Evolutionary conservation across 176 grass and related monocot species (phyloP).

Genomic region (Bonia amplexicaulis): DNA sequence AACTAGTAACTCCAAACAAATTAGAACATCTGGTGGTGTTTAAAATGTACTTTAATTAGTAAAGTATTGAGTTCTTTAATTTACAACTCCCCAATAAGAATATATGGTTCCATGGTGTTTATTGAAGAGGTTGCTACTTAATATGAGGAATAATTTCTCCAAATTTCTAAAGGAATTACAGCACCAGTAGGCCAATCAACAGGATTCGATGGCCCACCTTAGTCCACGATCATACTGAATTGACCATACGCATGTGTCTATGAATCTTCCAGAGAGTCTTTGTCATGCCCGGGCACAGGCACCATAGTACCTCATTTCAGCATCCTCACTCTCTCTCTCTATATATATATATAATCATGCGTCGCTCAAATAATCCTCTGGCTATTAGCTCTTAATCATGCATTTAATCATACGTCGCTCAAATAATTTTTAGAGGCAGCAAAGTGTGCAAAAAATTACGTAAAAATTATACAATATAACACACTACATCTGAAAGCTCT

Average conservation of each 20-base stretch:
- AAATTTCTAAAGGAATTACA: neutral
- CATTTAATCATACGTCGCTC: too few relatives aligned
- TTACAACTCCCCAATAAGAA: neutral
- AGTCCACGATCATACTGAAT: slow-evolving; percentile 33
- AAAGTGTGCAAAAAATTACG: too few relatives aligned
- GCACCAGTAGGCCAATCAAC: neutral
- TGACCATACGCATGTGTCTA: neutral
- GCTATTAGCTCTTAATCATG: too few relatives aligned
- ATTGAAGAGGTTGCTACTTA: neutral
- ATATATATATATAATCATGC: too few relatives aligned
- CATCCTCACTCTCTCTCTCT: too few relatives aligned
- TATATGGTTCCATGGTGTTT: neutral
- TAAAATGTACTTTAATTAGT: neutral
- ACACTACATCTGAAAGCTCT: too few relatives aligned
- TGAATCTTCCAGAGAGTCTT: slow-evolving; percentile 1
- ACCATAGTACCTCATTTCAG: too few relatives aligned
- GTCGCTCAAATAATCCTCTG: too few relatives aligned
- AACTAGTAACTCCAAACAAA: neutral
- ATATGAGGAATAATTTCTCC: neutral
- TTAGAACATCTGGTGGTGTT: neutral
- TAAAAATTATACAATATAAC: too few relatives aligned
- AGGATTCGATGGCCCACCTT: slow-evolving; percentile 15
- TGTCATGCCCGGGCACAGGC: too few relatives aligned
- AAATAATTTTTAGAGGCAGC: too few relatives aligned
- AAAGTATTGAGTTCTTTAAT: neutral